Base-by-base conservation (phyloP, 768 basidiomycete genomes). In the Steccherinum ochraceum region DNA sequence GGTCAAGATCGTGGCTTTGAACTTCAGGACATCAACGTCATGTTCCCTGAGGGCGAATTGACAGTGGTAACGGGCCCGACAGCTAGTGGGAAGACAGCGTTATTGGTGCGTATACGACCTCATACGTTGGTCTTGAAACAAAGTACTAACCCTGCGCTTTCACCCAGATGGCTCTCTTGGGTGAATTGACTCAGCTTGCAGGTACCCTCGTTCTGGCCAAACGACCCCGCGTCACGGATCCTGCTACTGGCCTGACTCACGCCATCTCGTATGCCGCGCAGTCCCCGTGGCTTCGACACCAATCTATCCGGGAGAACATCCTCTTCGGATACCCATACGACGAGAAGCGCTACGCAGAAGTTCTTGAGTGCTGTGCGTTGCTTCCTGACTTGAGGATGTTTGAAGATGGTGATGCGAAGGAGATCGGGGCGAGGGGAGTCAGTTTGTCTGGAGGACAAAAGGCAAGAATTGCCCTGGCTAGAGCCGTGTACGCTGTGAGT, bases 331-430 rank as follows among this genome's bases (percentile, higher is more conserved):
- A 64, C 50, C 69, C 67, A 39, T 69, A 64, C 40, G 85, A 88
- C 48, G 80, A 87, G 54, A 80, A 83, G 54, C 72, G 89, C 45
- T 93, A 93, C 56, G 68, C 84, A 10, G 73, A 71, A 0, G 89
- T 92, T 23, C 64, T 94, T n/a, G 84, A 91, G 47, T 86, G 81
- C 12, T 97, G 94, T 61, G 93, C 92, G 1, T 66, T 98, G 48
- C 69, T 64, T 24, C 81, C 86, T 0, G 95, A 98, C 70, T 66
- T 98, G 51, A 79, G 86, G 4, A 77, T 93, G 11, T 66, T 97
- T 1, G 89, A 94, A 51, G 84, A 93, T 59, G 95, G 95, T 0
- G 93, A 91, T 61, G 70, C 67, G 49, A 93, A 90, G 1, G 86
- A 91, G 67, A 89, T 94, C 56, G 91, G 91, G 12, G 83, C 81